phyloP scores from a whole-genome alignment of 176 grass and related monocot species.

The Ensete ventricosum region DNA sequence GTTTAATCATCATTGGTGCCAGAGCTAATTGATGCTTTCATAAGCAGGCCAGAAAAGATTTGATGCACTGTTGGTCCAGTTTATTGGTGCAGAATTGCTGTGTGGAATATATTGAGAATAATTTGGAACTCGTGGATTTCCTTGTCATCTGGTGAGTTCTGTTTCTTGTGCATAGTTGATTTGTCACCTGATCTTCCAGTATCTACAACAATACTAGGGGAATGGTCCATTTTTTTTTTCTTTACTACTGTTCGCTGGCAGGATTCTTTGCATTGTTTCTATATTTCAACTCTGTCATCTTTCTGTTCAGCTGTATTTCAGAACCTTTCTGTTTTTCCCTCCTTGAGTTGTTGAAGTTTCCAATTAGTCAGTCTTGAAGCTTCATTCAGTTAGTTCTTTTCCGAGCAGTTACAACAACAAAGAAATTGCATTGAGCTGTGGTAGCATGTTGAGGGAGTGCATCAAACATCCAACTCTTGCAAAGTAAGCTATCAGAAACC shows the following conservation, averaged over 20 bases:
- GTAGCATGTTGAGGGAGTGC: slow-evolving; percentile 97
- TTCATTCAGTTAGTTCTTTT: slow-evolving; percentile 21
- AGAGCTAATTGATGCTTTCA: slow-evolving; percentile 6
- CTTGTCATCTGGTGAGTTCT: slow-evolving; percentile 83
- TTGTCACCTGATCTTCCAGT: neutral
- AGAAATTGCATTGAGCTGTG: slow-evolving; percentile 97
- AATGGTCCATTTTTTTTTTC: too few species aligned
- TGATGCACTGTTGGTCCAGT: slow-evolving; percentile 77
- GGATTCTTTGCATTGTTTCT: too few species aligned
- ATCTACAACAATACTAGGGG: neutral
- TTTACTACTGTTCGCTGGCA: too few species aligned
- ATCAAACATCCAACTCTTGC: slow-evolving; percentile 92
- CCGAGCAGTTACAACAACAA: slow-evolving; percentile 86
- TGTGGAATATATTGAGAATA: slow-evolving; percentile 76
- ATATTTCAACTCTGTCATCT: neutral
- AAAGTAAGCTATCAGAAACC: slow-evolving; percentile 53
- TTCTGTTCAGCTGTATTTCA: neutral
- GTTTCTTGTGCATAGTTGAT: neutral
- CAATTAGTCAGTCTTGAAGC: slow-evolving; percentile 10
- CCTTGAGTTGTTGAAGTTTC: neutral
- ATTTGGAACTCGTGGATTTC: slow-evolving; percentile 94
- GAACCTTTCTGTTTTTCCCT: neutral
- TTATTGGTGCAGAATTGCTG: slow-evolving; percentile 91
- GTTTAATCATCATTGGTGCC: neutral
- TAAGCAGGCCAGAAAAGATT: slow-evolving; percentile 81